Conservation (phyloP, 768 basidiomycete species). For the Boletus speciosus region DNA sequence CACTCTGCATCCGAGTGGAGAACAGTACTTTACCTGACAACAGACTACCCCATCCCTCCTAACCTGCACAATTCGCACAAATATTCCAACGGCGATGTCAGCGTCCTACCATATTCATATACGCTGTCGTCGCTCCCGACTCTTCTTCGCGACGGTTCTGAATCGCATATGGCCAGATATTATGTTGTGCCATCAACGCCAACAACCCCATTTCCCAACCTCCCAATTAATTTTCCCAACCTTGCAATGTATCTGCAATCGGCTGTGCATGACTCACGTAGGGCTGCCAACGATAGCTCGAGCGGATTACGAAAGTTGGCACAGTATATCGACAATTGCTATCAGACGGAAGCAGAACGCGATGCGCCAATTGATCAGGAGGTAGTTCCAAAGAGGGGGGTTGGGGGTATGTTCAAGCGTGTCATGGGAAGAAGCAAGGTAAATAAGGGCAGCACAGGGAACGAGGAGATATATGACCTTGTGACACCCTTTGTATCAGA, state of each 20-base stretch:
- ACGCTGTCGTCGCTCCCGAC: conserved; percentile 55
- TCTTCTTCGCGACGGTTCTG: conserved; percentile 60
- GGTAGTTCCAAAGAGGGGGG: conserved; percentile 38
- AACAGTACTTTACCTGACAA: conserved; percentile 71
- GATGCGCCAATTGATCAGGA: conserved; percentile 30
- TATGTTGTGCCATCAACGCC: conserved; percentile 66
- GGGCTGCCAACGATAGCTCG: conserved; percentile 54
- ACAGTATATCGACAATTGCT: conserved; percentile 65
- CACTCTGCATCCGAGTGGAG: conserved; percentile 62
- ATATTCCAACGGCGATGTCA: conserved; percentile 58
- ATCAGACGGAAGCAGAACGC: conserved; percentile 44
- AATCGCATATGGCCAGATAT: conserved; percentile 61
- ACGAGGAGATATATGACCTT: conserved; percentile 77
- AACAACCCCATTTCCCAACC: conserved; percentile 58
- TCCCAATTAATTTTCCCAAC: conserved; percentile 74
- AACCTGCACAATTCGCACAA: conserved; percentile 42
- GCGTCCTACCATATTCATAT: conserved; percentile 70
- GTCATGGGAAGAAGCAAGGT: conserved; percentile 52
- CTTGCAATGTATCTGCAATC: conserved; percentile 73
- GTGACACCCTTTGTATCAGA: conserved; percentile 81
- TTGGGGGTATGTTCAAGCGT: conserved; percentile 56
- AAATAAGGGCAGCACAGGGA: conserved; percentile 50
- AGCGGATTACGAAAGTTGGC: conserved; percentile 64
- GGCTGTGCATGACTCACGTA: conserved; percentile 65
- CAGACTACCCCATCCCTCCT: conserved; percentile 62